Percentiles rank a stretch among this genome's conserved stretches.
Conservation (phyloP, 2,329 filamentous ascomycete genomes). For the Juglanconis juglandina region DNA sequence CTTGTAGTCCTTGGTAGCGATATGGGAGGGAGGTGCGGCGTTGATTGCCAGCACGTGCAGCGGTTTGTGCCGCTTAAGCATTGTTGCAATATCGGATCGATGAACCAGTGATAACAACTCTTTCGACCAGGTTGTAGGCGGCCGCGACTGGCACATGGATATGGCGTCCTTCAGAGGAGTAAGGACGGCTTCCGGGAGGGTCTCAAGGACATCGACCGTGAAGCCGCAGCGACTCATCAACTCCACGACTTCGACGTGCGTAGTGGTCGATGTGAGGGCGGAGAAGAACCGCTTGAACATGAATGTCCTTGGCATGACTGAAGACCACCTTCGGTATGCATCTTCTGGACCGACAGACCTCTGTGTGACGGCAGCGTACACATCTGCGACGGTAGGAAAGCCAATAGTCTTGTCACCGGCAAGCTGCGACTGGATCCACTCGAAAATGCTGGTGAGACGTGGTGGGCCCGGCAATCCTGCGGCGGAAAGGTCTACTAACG, state of each 20-base stretch:
- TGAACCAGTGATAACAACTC: conserved; percentile 72
- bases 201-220: conserved; percentile 66
- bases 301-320: conserved; percentile 62
- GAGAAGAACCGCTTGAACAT: conserved; percentile 68
- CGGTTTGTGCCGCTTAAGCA: conserved; percentile 51
- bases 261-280: conserved; percentile 48
- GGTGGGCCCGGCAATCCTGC: conserved; percentile 28
- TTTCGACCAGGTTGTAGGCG: conserved; percentile 71
- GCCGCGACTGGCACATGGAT: conserved; percentile 76
- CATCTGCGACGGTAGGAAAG: conserved; percentile 42
- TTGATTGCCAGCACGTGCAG: conserved; percentile 34
- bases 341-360: conserved; percentile 32
- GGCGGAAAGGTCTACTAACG: conserved; percentile 25
- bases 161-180: conserved; percentile 80
- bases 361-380: conserved; percentile 40
- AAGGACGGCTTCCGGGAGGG: conserved; percentile 79
- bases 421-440: conserved; percentile 52
- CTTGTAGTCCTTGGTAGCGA: conserved; percentile 70
- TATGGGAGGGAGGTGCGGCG: conserved; percentile 56
- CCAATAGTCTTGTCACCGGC: conserved; percentile 32
- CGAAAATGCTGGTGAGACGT: conserved; percentile 37
- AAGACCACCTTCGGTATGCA: conserved; percentile 40
- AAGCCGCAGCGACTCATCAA: conserved; percentile 70
- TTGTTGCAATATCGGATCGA: conserved; percentile 73
- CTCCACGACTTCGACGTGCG: conserved; percentile 65